phyloP scores from a whole-genome alignment of 768 basidiomycete genomes.

The Tephrocybe sp. region DNA sequence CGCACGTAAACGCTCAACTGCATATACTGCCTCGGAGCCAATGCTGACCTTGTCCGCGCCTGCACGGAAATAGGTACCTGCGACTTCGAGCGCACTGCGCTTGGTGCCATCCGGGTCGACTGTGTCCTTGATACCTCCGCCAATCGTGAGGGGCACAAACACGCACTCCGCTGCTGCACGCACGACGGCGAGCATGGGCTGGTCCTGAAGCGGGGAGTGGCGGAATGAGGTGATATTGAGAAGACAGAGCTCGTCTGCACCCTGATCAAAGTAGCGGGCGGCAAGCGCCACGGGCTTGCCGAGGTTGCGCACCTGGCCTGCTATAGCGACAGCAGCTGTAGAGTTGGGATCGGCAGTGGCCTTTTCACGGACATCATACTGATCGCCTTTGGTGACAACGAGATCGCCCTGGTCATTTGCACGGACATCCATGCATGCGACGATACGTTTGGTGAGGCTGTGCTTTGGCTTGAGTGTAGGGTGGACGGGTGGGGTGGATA shows the following conservation, averaged over 20 bases:
- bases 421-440: slow-evolving; percentile 97
- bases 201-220: slow-evolving; percentile 90
- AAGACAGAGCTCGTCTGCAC: slow-evolving; percentile 95
- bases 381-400: slow-evolving; percentile 98
- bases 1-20: slow-evolving; percentile 79
- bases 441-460: slow-evolving; percentile 88
- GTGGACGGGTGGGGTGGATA: slow-evolving; percentile 30
- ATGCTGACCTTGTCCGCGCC: slow-evolving; percentile 99
- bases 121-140: slow-evolving; percentile 96
- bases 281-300: slow-evolving; percentile 96
- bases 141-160: slow-evolving; percentile 97
- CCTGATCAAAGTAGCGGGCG: slow-evolving; percentile 78
- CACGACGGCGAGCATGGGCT: slow-evolving; percentile 98
- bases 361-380: slow-evolving; percentile 96
- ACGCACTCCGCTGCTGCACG: slow-evolving; percentile 85
- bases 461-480: slow-evolving; percentile 49
- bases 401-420: slow-evolving; percentile 95
- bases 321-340: slow-evolving; percentile 43
- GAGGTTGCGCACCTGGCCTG: slow-evolving; percentile 89
- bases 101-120: slow-evolving; percentile 93
- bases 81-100: slow-evolving; percentile 89
- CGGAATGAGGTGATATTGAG: slow-evolving; percentile 99
- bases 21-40: slow-evolving; percentile 93
- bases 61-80: slow-evolving; percentile 92
- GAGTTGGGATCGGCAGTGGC: slow-evolving; percentile 20